phyloP scores from a whole-genome alignment of 1,284 basidiomycete species.

The Fomitiporia mediterranea region DNA sequence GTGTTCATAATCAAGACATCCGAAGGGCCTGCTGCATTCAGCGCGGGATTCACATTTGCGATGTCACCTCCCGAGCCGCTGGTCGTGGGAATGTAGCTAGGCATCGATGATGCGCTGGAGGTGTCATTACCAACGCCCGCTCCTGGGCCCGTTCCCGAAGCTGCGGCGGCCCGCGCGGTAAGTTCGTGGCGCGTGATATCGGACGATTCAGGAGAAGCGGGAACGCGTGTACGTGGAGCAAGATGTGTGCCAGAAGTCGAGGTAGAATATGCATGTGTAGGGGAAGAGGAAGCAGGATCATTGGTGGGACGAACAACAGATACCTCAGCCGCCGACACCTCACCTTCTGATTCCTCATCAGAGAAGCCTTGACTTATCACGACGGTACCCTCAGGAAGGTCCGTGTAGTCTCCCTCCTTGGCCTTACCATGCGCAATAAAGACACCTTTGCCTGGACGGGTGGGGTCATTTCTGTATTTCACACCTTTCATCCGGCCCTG shows the following conservation, averaged over 20 bases:
- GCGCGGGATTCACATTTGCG: constrained; percentile 60
- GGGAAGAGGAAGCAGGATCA: constrained; percentile 30
- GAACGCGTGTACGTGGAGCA: constrained; percentile 1
- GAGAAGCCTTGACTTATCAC: constrained; percentile 39
- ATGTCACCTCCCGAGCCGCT: constrained; percentile 29
- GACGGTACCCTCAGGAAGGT: constrained; percentile 60
- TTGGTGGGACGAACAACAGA: constrained; percentile 25
- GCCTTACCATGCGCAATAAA: constrained; percentile 65
- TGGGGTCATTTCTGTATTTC: constrained; percentile 69
- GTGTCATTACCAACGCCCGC: constrained; percentile 10
- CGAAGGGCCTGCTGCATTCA: constrained; percentile 33
- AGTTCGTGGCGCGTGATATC: constrained; percentile 17
- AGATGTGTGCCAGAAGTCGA: constrained; percentile 7
- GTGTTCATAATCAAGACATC: constrained; percentile 74
- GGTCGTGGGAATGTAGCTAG: constrained; percentile 46
- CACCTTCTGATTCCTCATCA: constrained; percentile 48
- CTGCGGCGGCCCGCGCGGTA: constrained; percentile 20
- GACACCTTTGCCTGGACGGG: constrained; percentile 78
- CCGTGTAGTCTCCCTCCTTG: constrained; percentile 45
- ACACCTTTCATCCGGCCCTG: constrained; percentile 46
- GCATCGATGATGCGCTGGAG: constrained; percentile 35
- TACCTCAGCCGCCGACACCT: constrained; percentile 34
- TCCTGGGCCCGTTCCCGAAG: constrained; percentile 19
- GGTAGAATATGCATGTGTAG: constrained; percentile 21
- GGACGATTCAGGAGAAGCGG: constrained; percentile 1